phyloP scores from a whole-genome alignment of 345 rosid genomes.

The Salix koriyanagi region DNA sequence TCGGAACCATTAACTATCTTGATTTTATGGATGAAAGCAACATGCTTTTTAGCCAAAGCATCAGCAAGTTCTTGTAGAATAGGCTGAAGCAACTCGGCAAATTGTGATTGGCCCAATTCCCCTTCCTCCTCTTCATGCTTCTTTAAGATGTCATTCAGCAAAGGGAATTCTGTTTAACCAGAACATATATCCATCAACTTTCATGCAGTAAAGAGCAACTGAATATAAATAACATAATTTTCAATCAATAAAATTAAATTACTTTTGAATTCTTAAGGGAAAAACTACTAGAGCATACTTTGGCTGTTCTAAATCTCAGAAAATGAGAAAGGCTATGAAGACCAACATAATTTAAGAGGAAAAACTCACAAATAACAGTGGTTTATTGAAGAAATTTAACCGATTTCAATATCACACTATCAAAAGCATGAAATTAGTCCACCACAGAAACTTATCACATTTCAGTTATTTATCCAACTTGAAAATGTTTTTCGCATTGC shows the following conservation, averaged over 20 bases:
- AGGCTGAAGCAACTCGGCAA: slow-evolving; percentile 70
- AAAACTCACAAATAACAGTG: background rate
- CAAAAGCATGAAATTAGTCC: background rate
- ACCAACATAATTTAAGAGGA: background rate
- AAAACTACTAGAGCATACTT: background rate
- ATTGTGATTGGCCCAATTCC: slow-evolving; percentile 84
- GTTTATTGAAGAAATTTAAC: background rate
- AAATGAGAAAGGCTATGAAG: background rate
- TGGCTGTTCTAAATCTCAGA: background rate
- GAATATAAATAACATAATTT: background rate
- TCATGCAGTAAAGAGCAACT: background rate
- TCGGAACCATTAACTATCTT: slow-evolving; percentile 59
- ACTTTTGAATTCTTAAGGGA: background rate
- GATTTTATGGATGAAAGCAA: slow-evolving; percentile 44
- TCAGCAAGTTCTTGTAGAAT: slow-evolving; percentile 72
- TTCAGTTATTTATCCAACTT: background rate
- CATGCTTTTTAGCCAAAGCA: slow-evolving; percentile 46
- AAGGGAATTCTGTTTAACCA: slow-evolving; percentile 55
- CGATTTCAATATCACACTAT: background rate
- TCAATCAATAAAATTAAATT: background rate
- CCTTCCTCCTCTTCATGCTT: slow-evolving; percentile 68
- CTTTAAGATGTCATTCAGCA: slow-evolving; percentile 60
- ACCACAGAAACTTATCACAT: background rate
- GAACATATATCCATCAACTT: slow-evolving; percentile 1
- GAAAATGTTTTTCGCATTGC: background rate